phyloP scores from a whole-genome alignment of 2,329 filamentous ascomycete species.

The Fusarium devonianum region DNA sequence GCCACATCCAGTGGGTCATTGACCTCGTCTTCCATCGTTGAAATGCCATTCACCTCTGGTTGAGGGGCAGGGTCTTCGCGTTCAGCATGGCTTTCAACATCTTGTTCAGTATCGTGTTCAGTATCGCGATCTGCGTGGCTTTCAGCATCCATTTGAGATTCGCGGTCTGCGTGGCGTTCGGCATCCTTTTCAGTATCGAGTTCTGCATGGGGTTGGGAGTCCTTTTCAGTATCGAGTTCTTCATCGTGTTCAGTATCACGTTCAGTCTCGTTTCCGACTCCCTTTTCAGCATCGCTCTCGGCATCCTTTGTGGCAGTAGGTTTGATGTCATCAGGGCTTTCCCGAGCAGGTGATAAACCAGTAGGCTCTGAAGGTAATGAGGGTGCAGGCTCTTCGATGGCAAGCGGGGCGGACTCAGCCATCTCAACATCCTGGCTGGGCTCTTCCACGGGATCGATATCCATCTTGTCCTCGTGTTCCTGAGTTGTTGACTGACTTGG shows the following conservation, averaged over 20 bases:
- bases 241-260: too few relatives aligned
- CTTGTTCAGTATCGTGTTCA: too few relatives aligned
- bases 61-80: slow-evolving; percentile 1
- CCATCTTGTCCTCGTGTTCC: slow-evolving; percentile 30
- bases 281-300: too few relatives aligned
- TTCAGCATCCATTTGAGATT: too few relatives aligned
- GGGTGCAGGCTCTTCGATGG: not conserved
- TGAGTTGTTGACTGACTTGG: slow-evolving; percentile 6
- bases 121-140: too few relatives aligned
- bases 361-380: not conserved
- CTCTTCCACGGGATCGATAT: slow-evolving; percentile 25
- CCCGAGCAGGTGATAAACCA: slow-evolving; percentile 2
- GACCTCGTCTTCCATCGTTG: slow-evolving; percentile 5
- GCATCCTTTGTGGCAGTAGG: too few relatives aligned
- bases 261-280: too few relatives aligned
- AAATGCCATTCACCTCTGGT: slow-evolving; percentile 12
- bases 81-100: too few relatives aligned
- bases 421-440: slow-evolving; percentile 30
- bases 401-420: slow-evolving; percentile 17
- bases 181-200: too few relatives aligned
- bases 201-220: too few relatives aligned
- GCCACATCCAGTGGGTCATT: slow-evolving; percentile 9
- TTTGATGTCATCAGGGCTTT: slow-evolving; percentile 3
- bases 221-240: too few relatives aligned
- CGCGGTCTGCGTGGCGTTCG: too few relatives aligned